Evolutionary conservation across 2,329 filamentous ascomycete genomes (phyloP).

Genomic region (Fusarium pseudonygamai): DNA sequence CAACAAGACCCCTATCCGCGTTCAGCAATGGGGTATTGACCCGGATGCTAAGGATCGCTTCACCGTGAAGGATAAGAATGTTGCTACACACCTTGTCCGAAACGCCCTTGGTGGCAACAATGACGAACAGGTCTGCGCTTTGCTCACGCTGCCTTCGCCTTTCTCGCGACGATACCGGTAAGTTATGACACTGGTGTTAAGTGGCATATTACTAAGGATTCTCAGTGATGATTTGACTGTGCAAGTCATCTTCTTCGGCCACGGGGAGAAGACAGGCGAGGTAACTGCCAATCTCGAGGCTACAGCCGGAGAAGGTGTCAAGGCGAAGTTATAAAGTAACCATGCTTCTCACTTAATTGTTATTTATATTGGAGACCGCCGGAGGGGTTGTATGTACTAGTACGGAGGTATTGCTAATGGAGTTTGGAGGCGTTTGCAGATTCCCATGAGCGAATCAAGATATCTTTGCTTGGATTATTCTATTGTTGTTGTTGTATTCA

Average conservation of each 20-base stretch:
- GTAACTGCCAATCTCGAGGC: constrained; percentile 89
- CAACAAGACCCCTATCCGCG: constrained; percentile 86
- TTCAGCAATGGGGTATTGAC: constrained; percentile 89
- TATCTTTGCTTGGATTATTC: constrained; percentile 1
- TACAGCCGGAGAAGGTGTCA: constrained; percentile 64
- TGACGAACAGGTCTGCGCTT: constrained; percentile 89
- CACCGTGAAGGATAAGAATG: constrained; percentile 93
- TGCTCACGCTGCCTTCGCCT: constrained; percentile 90
- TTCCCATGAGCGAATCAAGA: constrained; percentile 12
- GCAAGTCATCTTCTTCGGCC: constrained; percentile 97
- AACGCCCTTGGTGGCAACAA: constrained; percentile 96
- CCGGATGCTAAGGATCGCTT: constrained; percentile 82
- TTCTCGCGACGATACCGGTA: constrained; percentile 92
- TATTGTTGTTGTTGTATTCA: constrained; percentile 10
- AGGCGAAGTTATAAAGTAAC: constrained; percentile 51
- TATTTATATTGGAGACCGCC: not conserved
- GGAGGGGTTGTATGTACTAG: not conserved
- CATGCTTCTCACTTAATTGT: not conserved
- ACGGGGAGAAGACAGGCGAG: constrained; percentile 78
- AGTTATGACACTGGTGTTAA: constrained; percentile 13
- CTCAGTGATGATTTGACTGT: constrained; percentile 91
- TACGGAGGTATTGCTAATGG: constrained; percentile 5
- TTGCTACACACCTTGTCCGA: constrained; percentile 91
- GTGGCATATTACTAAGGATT: constrained; percentile 24
- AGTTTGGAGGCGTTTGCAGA: constrained; percentile 40